phyloP scores from a whole-genome alignment of 2,329 filamentous ascomycete genomes.

The Aspergillus versicolor region DNA sequence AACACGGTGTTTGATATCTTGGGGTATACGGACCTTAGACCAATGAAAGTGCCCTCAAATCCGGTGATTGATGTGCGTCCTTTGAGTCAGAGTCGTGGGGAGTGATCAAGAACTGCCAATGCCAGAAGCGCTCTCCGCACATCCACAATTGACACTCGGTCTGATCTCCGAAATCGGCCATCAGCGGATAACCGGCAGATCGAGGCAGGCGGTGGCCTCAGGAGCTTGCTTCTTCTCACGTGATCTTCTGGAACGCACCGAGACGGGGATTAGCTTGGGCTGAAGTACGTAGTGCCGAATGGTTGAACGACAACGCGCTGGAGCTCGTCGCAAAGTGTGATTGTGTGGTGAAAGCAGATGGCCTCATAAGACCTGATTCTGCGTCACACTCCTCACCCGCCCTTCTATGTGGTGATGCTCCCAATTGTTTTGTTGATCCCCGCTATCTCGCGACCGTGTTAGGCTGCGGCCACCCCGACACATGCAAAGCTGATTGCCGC shows the following conservation, averaged over 20 bases:
- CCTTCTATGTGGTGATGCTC: background rate
- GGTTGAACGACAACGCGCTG: background rate
- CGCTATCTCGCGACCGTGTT: slow-evolving; percentile 3
- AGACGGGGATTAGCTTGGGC: background rate
- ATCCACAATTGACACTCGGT: slow-evolving; percentile 4
- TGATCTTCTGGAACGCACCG: background rate
- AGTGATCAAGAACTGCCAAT: background rate
- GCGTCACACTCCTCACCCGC: background rate
- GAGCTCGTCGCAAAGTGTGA: background rate
- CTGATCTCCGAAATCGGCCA: slow-evolving; percentile 17
- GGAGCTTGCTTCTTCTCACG: background rate
- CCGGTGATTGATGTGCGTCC: background rate
- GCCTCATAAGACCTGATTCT: too few species aligned
- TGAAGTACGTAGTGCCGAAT: background rate
- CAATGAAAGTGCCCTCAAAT: background rate
- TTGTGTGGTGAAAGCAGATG: background rate
- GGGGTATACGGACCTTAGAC: background rate
- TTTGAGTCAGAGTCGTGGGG: slow-evolving; percentile 1
- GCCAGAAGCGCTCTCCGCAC: background rate
- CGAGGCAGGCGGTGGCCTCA: slow-evolving; percentile 8
- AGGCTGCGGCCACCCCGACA: slow-evolving; percentile 1
- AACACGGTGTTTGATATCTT: background rate
- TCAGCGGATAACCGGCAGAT: slow-evolving; percentile 6
- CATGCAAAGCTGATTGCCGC: background rate
- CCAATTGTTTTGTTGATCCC: background rate